Evolutionary conservation across 306 rosid species (phyloP).

Genomic region (Hylodesmum podocarpum): DNA sequence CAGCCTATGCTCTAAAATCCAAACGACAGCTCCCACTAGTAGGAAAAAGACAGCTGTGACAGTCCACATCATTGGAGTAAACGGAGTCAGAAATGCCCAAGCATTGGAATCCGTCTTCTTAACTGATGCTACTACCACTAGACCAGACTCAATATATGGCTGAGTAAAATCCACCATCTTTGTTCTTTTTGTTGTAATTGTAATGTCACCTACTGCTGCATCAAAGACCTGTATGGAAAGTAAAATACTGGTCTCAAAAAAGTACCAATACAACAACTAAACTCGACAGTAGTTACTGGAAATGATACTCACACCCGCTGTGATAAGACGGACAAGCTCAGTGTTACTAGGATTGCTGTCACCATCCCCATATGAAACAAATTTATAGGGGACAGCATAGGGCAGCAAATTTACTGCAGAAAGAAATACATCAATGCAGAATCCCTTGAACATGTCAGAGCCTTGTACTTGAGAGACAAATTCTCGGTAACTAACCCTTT

Average conservation of each 20-base stretch:
- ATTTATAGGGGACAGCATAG: constrained; percentile 81
- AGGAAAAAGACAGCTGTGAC: constrained; percentile 72
- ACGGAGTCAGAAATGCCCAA: constrained; percentile 91
- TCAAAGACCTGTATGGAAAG: constrained; percentile 62
- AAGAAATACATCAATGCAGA: constrained; percentile 87
- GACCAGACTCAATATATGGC: constrained; percentile 90
- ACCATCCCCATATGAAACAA: constrained; percentile 74
- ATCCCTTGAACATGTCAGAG: constrained; percentile 74
- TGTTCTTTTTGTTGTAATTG: constrained; percentile 88
- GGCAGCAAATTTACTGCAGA: constrained; percentile 80
- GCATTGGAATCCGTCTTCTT: constrained; percentile 64
- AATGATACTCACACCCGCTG: constrained; percentile 71
- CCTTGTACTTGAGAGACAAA: constrained; percentile 59
- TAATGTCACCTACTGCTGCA: constrained; percentile 86
- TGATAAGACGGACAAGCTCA: constrained; percentile 70
- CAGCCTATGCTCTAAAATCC: constrained; percentile 89
- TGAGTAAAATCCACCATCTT: constrained; percentile 94
- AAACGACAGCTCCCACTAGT: constrained; percentile 79
- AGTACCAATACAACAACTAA: constrained; percentile 17
- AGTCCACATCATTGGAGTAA: constrained; percentile 74
- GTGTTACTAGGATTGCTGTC: constrained; percentile 57
- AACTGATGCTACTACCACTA: constrained; percentile 81
- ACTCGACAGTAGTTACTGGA: not conserved
- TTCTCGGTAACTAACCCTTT: constrained; percentile 66
- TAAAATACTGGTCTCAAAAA: constrained; percentile 30